Conservation (phyloP, 768 basidiomycete genomes). For the Podaxis sp. region DNA sequence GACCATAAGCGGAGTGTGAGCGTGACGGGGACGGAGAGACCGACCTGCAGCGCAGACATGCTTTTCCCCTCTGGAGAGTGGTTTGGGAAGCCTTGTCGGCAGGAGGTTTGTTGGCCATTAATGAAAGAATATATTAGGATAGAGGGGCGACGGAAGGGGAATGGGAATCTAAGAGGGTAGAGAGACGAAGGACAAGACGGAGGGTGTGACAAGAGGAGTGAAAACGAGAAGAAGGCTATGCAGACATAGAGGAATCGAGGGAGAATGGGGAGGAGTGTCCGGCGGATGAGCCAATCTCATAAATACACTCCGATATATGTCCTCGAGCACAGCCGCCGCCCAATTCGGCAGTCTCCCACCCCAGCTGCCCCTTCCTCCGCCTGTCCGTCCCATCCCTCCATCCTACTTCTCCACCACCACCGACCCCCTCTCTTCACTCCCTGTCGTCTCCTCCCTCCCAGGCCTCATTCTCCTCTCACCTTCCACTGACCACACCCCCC, state of each 20-base stretch:
- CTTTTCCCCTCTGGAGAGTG: conserved; percentile 64
- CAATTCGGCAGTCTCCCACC: not conserved
- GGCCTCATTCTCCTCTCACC: not conserved
- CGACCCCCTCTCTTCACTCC: not conserved
- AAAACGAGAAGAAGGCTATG: conserved; percentile 8
- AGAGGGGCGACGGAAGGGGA: not conserved
- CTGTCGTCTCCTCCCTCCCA: not conserved
- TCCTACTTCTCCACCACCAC: not conserved
- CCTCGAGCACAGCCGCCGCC: conserved; percentile 11
- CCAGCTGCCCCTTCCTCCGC: not conserved
- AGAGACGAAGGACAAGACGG: conserved; percentile 5
- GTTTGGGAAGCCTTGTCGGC: conserved; percentile 29
- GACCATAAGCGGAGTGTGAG: conserved; percentile 12
- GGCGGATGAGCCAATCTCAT: conserved; percentile 6
- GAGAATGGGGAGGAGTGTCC: conserved; percentile 8
- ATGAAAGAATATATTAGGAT: conserved; percentile 7
- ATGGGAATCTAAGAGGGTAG: conserved; percentile 11
- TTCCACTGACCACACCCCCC: not conserved
- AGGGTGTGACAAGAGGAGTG: conserved; percentile 8
- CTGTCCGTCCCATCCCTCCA: not conserved
- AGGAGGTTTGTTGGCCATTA: conserved; percentile 46
- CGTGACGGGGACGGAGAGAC: conserved; percentile 12
- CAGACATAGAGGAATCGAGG: conserved; percentile 17
- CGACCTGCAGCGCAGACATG: conserved; percentile 70
- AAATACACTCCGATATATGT: conserved; percentile 12